Conservation (phyloP, 2,329 filamentous ascomycete genomes). For the Xylariaceae sp. region DNA sequence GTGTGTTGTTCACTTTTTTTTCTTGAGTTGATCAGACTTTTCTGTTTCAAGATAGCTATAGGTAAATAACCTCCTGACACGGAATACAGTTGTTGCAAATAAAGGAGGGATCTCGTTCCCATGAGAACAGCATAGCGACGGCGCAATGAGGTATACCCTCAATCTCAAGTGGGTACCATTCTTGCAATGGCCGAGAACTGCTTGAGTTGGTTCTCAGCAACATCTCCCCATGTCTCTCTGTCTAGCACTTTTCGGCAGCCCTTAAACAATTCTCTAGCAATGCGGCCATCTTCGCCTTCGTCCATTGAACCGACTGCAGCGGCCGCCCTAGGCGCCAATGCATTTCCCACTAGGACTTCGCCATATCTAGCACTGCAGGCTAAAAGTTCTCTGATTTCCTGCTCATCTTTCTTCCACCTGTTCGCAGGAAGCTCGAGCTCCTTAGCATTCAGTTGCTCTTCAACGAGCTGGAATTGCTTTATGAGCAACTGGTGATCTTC, state of each 20-base stretch:
- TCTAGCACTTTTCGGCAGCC: constrained; percentile 22
- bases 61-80: neutral
- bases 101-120: neutral
- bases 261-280: constrained; percentile 32
- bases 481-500: constrained; percentile 28
- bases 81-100: constrained; percentile 3
- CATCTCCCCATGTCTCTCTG: constrained; percentile 27
- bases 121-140: neutral
- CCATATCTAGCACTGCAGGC: constrained; percentile 32
- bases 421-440: constrained; percentile 26
- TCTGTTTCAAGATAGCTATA: neutral
- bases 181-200: constrained; percentile 24
- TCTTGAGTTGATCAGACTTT: neutral
- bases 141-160: neutral
- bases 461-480: constrained; percentile 28
- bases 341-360: constrained; percentile 27
- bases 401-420: constrained; percentile 34
- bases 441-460: constrained; percentile 24
- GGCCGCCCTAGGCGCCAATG: constrained; percentile 22
- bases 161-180: constrained; percentile 11
- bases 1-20: neutral
- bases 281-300: constrained; percentile 25
- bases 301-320: constrained; percentile 15
- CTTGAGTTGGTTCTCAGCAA: constrained; percentile 26
- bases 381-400: constrained; percentile 32